Percentiles rank a stretch among this genome's conserved stretches.
Evolutionary conservation across 1,139 yeast species (phyloP).

Genomic region (Eremothecium coryli): DNA sequence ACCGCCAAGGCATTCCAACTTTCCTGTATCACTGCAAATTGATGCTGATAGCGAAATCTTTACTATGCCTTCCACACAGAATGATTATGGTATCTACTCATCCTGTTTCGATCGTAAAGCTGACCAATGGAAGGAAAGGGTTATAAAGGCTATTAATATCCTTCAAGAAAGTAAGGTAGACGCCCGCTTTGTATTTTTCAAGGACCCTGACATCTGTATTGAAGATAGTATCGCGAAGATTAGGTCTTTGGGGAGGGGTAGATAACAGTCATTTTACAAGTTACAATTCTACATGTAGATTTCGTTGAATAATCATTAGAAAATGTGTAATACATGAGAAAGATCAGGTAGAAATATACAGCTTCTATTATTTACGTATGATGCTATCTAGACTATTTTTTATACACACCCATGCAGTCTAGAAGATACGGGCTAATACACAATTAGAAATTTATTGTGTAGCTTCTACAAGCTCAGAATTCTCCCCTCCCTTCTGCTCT

Average conservation of each 20-base stretch:
- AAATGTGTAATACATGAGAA: background rate
- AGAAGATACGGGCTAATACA: too few species aligned
- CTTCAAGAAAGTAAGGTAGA: slow-evolving; percentile 17
- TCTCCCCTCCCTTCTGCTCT: slow-evolving; percentile 9
- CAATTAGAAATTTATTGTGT: slow-evolving; percentile 9
- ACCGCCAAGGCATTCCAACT: slow-evolving; percentile 20
- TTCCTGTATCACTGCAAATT: slow-evolving; percentile 10
- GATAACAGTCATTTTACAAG: too few species aligned
- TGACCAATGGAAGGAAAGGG: slow-evolving; percentile 38
- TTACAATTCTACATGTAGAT: slow-evolving; percentile 1
- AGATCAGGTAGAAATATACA: too few species aligned
- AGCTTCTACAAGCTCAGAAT: slow-evolving; percentile 11
- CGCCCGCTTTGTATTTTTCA: slow-evolving; percentile 24
- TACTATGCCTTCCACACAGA: slow-evolving; percentile 21
- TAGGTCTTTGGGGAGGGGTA: slow-evolving; percentile 4
- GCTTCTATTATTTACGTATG: too few species aligned
- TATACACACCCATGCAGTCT: too few species aligned
- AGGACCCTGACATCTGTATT: slow-evolving; percentile 22
- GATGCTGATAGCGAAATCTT: slow-evolving; percentile 12
- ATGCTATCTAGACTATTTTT: too few species aligned
- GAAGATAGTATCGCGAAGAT: slow-evolving; percentile 19
- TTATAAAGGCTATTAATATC: slow-evolving; percentile 29
- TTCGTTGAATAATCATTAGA: slow-evolving; percentile 1
- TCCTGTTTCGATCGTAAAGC: slow-evolving; percentile 33
- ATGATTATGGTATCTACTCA: slow-evolving; percentile 22